These are phyloP conservation scores for Leishmania mexicana DNA, from an alignment of 208 protist genomes.

Conservation along the genomic window DNA sequence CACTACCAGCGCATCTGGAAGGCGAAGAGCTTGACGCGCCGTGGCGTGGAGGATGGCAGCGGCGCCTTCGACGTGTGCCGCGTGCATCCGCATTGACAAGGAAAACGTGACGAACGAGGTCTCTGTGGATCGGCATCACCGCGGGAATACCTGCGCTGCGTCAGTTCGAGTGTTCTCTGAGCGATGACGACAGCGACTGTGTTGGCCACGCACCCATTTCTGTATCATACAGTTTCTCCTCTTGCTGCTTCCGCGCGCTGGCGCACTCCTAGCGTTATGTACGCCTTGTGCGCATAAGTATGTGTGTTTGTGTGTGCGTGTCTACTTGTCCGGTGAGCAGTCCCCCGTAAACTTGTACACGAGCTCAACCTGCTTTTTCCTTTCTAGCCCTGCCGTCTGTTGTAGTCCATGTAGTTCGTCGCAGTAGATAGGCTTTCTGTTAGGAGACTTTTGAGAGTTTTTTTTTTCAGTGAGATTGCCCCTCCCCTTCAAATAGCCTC, in stretches of 20 bases:
- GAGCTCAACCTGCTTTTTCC: background rate
- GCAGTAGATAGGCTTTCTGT: background rate
- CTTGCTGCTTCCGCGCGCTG: background rate
- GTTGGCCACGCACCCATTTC: background rate
- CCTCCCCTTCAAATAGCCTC: background rate
- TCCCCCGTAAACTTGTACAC: background rate
- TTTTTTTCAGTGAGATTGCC: background rate
- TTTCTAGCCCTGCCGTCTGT: background rate
- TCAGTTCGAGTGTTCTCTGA: background rate
- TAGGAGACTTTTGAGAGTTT: background rate
- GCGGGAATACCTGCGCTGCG: background rate
- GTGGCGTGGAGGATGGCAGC: constrained; percentile 83
- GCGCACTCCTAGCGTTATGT: background rate
- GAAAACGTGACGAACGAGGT: background rate
- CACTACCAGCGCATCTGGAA: constrained; percentile 93
- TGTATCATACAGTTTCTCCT: background rate
- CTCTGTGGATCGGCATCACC: background rate
- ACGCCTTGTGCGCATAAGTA: background rate
- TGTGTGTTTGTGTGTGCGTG: background rate
- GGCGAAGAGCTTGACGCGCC: constrained; percentile 75
- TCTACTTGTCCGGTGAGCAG: background rate
- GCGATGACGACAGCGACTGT: background rate
- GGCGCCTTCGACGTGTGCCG: constrained; percentile 75
- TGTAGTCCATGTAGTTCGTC: background rate
- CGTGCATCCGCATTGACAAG: constrained; percentile 46